Base-by-base conservation (phyloP, 2,329 filamentous ascomycete species). In the Beauveria sp. region DNA sequence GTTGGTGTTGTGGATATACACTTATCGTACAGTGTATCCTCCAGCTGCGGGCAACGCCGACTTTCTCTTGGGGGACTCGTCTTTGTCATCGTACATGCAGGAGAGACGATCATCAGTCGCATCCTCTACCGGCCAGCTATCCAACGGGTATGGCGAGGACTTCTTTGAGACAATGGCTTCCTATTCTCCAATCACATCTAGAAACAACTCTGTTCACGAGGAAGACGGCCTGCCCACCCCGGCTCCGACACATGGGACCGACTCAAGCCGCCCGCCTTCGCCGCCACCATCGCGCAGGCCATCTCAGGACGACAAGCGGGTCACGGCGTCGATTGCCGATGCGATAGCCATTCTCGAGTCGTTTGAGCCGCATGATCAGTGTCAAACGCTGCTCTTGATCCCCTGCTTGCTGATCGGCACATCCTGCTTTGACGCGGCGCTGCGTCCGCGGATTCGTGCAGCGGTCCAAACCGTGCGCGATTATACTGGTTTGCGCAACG, bases 1-100 rank as follows among this genome's bases (percentile, higher is more conserved):
- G 69, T 83, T 86, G 67, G 85, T 85, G 80, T 79, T 86, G 74
- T 87, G 84, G 81, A 78, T 87, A 12, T 86, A 87, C 65, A 75
- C 87, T 2, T 83, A 81, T 70, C 77, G 83, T 40, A 86, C 84
- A 6, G 81, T 86, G 44, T 84, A 84, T 61, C 84, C 84, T 10
- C 57, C 57, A 14, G 57, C 57, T 9, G n/a, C 40, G 10, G 28
- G 40, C 4, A 54, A 20, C 50, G 57, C 56, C 28, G 41, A 34
- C 14, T 61, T 51, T 34, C 63, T 58, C 26, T 58, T 59, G 52
- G 65, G 63, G 48, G 40, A 69, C 58, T 68, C 56, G 18, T 51
- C 61, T 69, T 18, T 52, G 46, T 37, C 26, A 4, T 48, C 30
- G 5, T 69, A 70, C 37, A 60, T 65, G 4, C 53, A 66, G 24